A percentile compares a stretch with the other conserved stretches of the same genome.
Evolutionary conservation across 2,329 filamentous ascomycete species (phyloP).

Genomic region (Colletotrichum gigasporum): DNA sequence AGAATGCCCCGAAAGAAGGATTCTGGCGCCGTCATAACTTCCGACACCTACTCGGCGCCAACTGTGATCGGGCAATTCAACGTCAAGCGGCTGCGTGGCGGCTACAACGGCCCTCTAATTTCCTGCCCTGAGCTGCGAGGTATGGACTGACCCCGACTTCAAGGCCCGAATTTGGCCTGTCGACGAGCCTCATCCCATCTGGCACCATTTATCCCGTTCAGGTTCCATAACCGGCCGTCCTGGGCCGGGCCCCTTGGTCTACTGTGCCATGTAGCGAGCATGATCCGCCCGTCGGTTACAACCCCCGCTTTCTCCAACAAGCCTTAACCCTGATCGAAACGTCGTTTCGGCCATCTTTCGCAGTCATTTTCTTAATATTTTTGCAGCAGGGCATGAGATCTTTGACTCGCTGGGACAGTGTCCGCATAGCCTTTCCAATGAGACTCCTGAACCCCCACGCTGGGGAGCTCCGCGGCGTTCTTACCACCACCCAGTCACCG

Average conservation of each 20-base stretch:
- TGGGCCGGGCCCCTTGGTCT: not conserved
- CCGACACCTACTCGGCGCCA: not conserved
- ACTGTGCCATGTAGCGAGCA: not conserved
- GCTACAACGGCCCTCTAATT: not conserved
- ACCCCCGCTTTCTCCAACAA: not conserved
- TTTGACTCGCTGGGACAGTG: not conserved
- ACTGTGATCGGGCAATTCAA: not conserved
- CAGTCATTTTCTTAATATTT: no score
- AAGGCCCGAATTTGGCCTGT: not conserved
- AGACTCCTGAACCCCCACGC: not conserved
- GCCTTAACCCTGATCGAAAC: not conserved
- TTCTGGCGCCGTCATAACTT: not conserved
- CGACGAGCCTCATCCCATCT: not conserved
- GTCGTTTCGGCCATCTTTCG: not conserved
- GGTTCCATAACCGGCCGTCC: not conserved
- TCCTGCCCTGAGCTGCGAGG: not conserved
- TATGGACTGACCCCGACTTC: not conserved
- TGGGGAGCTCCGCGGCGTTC: not conserved
- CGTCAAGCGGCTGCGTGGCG: not conserved
- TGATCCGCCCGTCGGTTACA: not conserved
- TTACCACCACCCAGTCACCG: no score
- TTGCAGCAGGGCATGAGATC: not conserved
- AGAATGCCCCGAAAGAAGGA: not conserved
- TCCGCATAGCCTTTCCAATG: not conserved
- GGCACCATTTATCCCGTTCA: not conserved